Evolutionary conservation across 1,284 basidiomycete species (phyloP).

Genomic region (Leccinum brunneo-olivaceum): DNA sequence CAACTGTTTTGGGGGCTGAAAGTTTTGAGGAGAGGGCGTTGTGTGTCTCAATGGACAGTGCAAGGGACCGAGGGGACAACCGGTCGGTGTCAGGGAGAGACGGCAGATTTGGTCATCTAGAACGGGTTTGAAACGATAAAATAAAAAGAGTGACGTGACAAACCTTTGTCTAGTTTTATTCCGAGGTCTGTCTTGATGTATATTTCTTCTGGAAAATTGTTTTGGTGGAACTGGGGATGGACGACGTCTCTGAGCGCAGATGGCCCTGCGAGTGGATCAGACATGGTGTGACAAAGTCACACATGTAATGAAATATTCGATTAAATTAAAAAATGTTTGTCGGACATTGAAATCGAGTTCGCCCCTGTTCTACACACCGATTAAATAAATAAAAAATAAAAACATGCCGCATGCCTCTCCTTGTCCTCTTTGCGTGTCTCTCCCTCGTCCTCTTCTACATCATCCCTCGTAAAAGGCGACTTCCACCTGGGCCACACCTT

Average conservation of each 20-base stretch:
- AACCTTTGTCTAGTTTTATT: constrained; percentile 90
- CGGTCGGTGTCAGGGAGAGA: constrained; percentile 67
- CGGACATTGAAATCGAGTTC: background rate
- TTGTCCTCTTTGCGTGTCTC: background rate
- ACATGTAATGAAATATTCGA: no score
- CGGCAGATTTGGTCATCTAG: constrained; percentile 89
- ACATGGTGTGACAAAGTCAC: no score
- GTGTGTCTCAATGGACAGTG: constrained; percentile 91
- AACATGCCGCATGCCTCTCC: background rate
- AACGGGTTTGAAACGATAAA: background rate
- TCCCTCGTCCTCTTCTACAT: background rate
- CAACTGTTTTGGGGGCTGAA: constrained; percentile 76
- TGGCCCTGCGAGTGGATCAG: constrained; percentile 56
- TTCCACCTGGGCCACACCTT: constrained; percentile 40
- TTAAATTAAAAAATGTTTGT: no score
- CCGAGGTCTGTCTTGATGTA: constrained; percentile 82
- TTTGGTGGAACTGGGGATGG: constrained; percentile 88
- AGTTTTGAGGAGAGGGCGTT: constrained; percentile 78
- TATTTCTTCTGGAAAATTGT: constrained; percentile 79
- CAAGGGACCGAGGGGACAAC: constrained; percentile 82
- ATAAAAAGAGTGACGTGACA: constrained; percentile 12
- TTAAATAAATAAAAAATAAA: no score
- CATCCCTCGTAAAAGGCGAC: constrained; percentile 9
- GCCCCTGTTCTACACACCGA: background rate
- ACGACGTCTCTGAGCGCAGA: constrained; percentile 71